Evolutionary conservation across 2,329 filamentous ascomycete genomes (phyloP).

Genomic region (Cladosporium sphaerospermum): DNA sequence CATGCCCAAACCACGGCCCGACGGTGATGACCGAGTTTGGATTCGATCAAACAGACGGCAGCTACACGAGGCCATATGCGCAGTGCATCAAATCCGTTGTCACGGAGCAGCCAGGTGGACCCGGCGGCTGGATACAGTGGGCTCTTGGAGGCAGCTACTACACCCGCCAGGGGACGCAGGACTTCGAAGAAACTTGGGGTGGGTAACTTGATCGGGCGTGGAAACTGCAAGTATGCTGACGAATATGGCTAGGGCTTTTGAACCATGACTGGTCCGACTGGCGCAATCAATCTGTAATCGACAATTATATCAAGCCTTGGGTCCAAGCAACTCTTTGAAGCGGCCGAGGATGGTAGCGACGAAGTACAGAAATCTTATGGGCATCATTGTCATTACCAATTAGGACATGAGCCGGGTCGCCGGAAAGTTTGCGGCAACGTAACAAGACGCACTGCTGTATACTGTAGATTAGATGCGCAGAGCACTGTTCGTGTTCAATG

Average conservation of each 20-base stretch:
- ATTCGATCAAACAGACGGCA: slow-evolving; percentile 44
- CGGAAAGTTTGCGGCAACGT: too few relatives aligned
- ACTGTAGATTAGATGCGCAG: too few relatives aligned
- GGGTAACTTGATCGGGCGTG: slow-evolving; percentile 8
- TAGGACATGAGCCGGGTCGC: too few relatives aligned
- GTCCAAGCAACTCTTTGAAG: slow-evolving; percentile 14
- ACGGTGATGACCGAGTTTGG: slow-evolving; percentile 52
- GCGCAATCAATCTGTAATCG: slow-evolving; percentile 15
- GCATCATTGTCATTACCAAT: too few relatives aligned
- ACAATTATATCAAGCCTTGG: slow-evolving; percentile 17
- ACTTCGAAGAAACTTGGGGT: slow-evolving; percentile 52
- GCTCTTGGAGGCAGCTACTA: slow-evolving; percentile 50
- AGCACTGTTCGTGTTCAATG: too few relatives aligned
- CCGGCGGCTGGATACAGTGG: slow-evolving; percentile 52
- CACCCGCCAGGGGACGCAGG: slow-evolving; percentile 46
- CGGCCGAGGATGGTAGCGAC: background rate
- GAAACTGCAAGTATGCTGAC: background rate
- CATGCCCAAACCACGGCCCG: slow-evolving; percentile 40
- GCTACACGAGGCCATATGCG: slow-evolving; percentile 46
- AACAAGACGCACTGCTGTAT: too few relatives aligned
- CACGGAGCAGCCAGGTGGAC: slow-evolving; percentile 38
- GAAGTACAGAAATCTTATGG: too few relatives aligned
- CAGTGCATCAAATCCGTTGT: slow-evolving; percentile 48
- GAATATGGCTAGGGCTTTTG: slow-evolving; percentile 37
- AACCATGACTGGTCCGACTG: slow-evolving; percentile 48